Conservation (phyloP, 331 rosid genomes). For the Erythrophleum ivorense region DNA sequence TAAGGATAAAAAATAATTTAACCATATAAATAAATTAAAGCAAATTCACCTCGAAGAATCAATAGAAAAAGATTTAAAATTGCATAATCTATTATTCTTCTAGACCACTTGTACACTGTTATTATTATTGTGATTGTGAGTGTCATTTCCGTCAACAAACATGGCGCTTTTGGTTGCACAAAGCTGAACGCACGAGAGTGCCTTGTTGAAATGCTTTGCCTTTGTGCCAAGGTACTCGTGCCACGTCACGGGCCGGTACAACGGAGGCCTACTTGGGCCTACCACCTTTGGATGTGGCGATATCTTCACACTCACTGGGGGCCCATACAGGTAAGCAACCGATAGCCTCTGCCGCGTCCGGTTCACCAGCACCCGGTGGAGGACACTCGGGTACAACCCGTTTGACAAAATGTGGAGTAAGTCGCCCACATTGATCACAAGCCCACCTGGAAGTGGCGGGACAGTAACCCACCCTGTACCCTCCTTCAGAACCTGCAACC, state of each 20-base stretch:
- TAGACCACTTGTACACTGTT: slow-evolving; percentile 48
- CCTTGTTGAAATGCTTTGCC: slow-evolving; percentile 74
- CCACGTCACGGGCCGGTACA: slow-evolving; percentile 77
- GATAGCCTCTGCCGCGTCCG: slow-evolving; percentile 62
- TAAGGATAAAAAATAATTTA: neutral
- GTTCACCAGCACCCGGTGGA: slow-evolving; percentile 75
- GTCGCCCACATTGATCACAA: slow-evolving; percentile 71
- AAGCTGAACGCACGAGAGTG: slow-evolving; percentile 57
- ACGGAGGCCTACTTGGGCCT: slow-evolving; percentile 60
- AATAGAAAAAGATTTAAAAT: neutral
- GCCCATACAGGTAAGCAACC: slow-evolving; percentile 68
- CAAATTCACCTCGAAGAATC: neutral
- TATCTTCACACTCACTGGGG: slow-evolving; percentile 56
- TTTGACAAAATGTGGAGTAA: slow-evolving; percentile 79
- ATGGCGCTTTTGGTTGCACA: slow-evolving; percentile 45
- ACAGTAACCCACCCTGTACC: slow-evolving; percentile 73
- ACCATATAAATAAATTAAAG: neutral
- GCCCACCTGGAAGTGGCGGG: slow-evolving; percentile 55
- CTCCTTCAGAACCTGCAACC: slow-evolving; percentile 64
- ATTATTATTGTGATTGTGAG: neutral
- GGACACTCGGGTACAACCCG: slow-evolving; percentile 67
- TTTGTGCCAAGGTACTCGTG: slow-evolving; percentile 70
- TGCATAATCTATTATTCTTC: neutral
- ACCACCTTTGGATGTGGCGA: slow-evolving; percentile 60
- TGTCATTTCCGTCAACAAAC: slow-evolving; percentile 49